A percentile compares a stretch with the other conserved stretches of the same genome.
Conservation (phyloP, 352 stramenopile species). For the Pythium folliculosum region DNA sequence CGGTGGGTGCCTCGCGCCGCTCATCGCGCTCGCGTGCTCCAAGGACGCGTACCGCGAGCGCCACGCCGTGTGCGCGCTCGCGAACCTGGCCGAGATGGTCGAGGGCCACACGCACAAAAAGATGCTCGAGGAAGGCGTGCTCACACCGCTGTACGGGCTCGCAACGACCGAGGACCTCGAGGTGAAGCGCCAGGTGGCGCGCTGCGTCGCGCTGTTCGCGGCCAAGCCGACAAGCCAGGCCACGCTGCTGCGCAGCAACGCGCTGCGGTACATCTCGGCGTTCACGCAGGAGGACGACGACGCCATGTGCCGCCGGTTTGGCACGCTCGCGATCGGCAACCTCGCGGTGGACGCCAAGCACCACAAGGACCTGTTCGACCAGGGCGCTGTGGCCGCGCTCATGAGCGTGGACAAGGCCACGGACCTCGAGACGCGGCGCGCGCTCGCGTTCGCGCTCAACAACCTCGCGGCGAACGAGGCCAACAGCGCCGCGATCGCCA, state of each 20-base stretch:
- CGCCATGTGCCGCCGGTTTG: conserved; percentile 86
- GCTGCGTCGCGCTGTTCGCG: conserved; percentile 93
- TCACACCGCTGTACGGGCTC: conserved; percentile 91
- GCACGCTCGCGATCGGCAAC: conserved; percentile 91
- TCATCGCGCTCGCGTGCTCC: conserved; percentile 88
- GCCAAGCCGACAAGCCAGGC: conserved; percentile 91
- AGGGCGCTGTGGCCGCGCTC: conserved; percentile 88
- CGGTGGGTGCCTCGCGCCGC: conserved; percentile 90
- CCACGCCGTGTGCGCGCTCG: conserved; percentile 92
- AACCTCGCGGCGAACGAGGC: conserved; percentile 91
- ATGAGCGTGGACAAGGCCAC: conserved; percentile 83
- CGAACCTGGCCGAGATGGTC: conserved; percentile 96
- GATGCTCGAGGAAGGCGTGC: conserved; percentile 92
- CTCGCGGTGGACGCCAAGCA: conserved; percentile 86
- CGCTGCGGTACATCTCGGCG: conserved; percentile 85
- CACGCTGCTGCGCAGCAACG: conserved; percentile 84
- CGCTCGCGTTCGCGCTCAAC: conserved; percentile 94
- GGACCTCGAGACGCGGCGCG: conserved; percentile 91
- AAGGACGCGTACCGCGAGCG: conserved; percentile 90
- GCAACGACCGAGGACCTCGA: conserved; percentile 75
- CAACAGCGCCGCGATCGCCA: conserved; percentile 88
- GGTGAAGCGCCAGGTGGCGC: conserved; percentile 91
- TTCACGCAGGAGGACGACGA: conserved; percentile 87
- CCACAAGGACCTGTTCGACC: conserved; percentile 93
- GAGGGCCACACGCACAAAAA: conserved; percentile 94